A percentile compares a stretch with the other conserved stretches of the same genome.
These are phyloP conservation scores for Purshia tridentata DNA, from an alignment of 306 rosid genomes.

Conservation along the genomic window DNA sequence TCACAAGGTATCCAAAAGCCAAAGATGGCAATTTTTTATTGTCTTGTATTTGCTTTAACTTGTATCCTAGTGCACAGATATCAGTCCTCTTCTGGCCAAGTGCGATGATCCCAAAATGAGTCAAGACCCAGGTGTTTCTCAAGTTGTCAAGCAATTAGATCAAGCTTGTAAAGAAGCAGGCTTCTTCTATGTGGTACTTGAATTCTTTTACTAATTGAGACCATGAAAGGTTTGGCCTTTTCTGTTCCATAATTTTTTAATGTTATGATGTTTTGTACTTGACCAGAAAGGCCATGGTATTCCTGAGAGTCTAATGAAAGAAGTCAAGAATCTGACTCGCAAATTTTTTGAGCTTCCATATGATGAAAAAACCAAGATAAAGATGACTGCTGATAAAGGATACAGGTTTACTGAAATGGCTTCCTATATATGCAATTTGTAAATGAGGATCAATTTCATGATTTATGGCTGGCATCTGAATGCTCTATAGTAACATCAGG, in stretches of 20 bases:
- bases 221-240: not conserved
- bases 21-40: not conserved
- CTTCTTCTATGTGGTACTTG: constrained; percentile 82
- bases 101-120: constrained; percentile 68
- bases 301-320: constrained; percentile 60
- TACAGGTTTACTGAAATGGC: constrained; percentile 49
- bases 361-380: constrained; percentile 77
- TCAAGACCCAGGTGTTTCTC: constrained; percentile 52
- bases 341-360: constrained; percentile 69
- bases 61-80: constrained; percentile 48
- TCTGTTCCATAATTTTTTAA: constrained; percentile 5
- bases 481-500: constrained; percentile 24
- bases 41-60: not conserved
- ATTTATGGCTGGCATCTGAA: not conserved
- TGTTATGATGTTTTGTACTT: constrained; percentile 9
- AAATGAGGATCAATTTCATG: constrained; percentile 17
- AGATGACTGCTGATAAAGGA: constrained; percentile 63
- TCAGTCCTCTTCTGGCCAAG: constrained; percentile 63
- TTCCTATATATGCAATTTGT: constrained; percentile 6
- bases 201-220: not conserved
- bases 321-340: constrained; percentile 51
- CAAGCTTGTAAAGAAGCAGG: constrained; percentile 86
- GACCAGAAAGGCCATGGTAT: constrained; percentile 80
- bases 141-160: constrained; percentile 73
- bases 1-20: not conserved